phyloP scores from a whole-genome alignment of 768 basidiomycete genomes.

The Trametes gibbosa region DNA sequence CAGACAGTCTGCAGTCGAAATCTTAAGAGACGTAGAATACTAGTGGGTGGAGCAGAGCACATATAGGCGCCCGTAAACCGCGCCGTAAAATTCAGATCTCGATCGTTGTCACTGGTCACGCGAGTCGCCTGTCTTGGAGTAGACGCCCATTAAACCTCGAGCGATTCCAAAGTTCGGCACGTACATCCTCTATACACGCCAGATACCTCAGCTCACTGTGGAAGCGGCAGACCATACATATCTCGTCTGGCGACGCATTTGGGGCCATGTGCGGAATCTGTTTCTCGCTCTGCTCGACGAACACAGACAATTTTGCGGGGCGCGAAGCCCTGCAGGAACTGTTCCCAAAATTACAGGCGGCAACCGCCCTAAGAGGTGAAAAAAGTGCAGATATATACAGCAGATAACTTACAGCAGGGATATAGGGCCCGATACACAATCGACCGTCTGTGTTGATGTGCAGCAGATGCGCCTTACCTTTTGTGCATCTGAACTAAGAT shows the following conservation, averaged over 20 bases:
- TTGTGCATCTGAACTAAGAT: constrained; percentile 71
- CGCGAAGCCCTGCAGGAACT: constrained; percentile 23
- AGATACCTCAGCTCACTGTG: too few relatives aligned
- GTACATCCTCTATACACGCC: too few relatives aligned
- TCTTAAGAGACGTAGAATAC: neutral
- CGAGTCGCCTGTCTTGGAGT: neutral
- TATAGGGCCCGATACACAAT: constrained; percentile 67
- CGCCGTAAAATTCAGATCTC: constrained; percentile 20
- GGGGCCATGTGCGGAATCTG: constrained; percentile 76
- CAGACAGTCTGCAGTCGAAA: neutral
- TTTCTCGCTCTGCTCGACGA: constrained; percentile 38
- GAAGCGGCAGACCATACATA: too few relatives aligned
- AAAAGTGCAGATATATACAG: neutral
- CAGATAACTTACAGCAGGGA: neutral
- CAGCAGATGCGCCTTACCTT: constrained; percentile 43
- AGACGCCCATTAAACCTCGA: constrained; percentile 14
- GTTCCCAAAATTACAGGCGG: constrained; percentile 38
- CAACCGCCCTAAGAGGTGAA: constrained; percentile 62
- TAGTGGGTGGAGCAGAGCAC: neutral
- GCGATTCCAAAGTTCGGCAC: too few relatives aligned
- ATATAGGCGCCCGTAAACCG: neutral
- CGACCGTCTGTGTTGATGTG: constrained; percentile 27
- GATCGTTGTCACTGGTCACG: constrained; percentile 2
- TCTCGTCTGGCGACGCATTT: too few relatives aligned
- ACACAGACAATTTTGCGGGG: neutral